Conservation (phyloP, 495 filamentous ascomycete genomes). For the Chaetomium fimeti region DNA sequence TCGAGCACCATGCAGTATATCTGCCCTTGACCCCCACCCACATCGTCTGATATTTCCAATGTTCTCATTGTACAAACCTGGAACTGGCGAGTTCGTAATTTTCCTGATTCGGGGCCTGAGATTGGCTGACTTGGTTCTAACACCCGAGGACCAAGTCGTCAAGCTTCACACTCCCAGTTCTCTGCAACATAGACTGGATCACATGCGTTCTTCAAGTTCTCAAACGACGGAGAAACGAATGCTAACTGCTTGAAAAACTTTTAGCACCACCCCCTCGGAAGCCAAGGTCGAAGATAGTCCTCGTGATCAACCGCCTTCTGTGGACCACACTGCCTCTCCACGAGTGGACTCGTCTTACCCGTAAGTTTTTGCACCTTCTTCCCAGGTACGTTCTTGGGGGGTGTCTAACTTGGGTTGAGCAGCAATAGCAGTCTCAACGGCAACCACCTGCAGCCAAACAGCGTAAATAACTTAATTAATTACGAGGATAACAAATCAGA, state of each 20-base stretch:
- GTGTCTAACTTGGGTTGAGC: background rate
- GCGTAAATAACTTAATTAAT: background rate
- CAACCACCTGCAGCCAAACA: background rate
- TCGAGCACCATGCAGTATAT: background rate
- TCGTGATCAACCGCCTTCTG: background rate
- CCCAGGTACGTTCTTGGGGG: background rate
- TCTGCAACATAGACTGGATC: too few species aligned
- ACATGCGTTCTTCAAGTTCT: too few species aligned
- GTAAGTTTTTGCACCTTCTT: background rate
- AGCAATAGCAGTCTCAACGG: background rate
- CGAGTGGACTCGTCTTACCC: background rate
- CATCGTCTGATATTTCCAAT: background rate
- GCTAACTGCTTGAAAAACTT: background rate
- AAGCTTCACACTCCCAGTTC: background rate
- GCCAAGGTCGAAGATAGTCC: background rate
- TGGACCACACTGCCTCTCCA: background rate
- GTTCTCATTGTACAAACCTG: background rate
- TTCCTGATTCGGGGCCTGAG: too few species aligned
- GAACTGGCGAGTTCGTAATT: too few species aligned
- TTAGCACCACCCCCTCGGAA: background rate
- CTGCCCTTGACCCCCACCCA: background rate
- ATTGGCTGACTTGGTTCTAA: background rate
- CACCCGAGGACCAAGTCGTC: too few species aligned
- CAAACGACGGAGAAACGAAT: background rate
- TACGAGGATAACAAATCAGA: background rate